Base-by-base conservation (phyloP, 805 yeast species). In the Aciculoconidium aculeatum region DNA sequence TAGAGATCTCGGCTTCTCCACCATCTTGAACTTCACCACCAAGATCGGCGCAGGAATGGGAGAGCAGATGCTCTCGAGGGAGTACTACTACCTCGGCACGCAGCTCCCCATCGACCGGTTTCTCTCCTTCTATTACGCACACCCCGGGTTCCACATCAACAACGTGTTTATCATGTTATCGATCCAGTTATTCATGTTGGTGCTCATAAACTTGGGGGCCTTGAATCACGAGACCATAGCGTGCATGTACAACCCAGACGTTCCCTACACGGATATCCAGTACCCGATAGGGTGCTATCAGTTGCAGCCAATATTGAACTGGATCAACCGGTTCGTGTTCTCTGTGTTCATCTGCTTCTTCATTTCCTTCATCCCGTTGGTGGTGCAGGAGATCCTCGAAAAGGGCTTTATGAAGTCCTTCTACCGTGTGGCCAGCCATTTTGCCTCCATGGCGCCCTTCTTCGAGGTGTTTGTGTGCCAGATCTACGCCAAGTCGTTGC, bases 41-140 rank as follows among this genome's bases (percentile, higher is more conserved):
- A 90, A 90, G 59, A 88, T 90, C 51, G 97, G 97, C 3, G 92
- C 95, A 23, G 97, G 97, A 28, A 90, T 90, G 97, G 97, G 97
- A 6, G 97, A 90, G 52, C 97, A 90, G 54, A 72, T 88, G 54
- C 59, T 90, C 18, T 85, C 95, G 5, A 70, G 97, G 47, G 97
- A 90, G 48, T 86, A 88, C 56, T 90, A 80, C 53, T 86, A 84
- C 55, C 55, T 90, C 36, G 96, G 97, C 2, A 85, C 95, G 2
- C 85, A 78, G 44, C 62, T 90, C 31, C 95, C 96, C 3, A 67
- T 88, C 24, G 96, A 90, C 52, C 60, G 96, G 27, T 88, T 90
- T 59, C 58, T 90, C 30, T 85, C 96, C 0, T 90, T 90, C 57
- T 90, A 84, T 55, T 90, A 90, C 58, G 97, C 97, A 0, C 97